phyloP scores from a whole-genome alignment of 2,329 filamentous ascomycete genomes.

The Apiospora pterosperma region DNA sequence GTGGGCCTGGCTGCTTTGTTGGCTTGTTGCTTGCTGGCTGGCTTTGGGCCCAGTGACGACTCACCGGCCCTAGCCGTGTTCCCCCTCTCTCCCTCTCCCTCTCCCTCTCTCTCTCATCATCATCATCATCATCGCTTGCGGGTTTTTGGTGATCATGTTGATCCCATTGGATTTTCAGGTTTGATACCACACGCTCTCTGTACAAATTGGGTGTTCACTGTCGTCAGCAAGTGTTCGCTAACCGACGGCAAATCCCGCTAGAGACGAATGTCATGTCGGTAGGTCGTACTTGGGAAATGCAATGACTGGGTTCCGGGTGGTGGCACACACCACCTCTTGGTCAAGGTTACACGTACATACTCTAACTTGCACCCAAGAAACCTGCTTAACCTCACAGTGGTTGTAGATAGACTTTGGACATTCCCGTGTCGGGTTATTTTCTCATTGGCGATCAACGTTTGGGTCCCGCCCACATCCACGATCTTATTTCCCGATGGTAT shows the following conservation, averaged over 20 bases:
- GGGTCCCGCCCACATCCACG: background rate
- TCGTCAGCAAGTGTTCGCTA: background rate
- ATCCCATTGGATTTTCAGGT: background rate
- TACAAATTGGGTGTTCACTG: background rate
- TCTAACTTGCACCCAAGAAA: too few species aligned
- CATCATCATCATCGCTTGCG: too few species aligned
- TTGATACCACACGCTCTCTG: background rate
- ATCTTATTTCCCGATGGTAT: slow-evolving; percentile 3
- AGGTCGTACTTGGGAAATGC: background rate
- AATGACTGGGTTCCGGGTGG: background rate
- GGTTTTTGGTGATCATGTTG: background rate
- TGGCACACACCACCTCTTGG: background rate
- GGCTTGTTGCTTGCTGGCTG: background rate
- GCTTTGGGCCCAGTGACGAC: background rate
- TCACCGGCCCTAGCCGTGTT: background rate
- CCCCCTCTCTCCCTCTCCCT: background rate
- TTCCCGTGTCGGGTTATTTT: slow-evolving; percentile 5
- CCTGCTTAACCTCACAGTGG: background rate
- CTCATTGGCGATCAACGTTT: slow-evolving; percentile 4
- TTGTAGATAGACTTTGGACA: background rate
- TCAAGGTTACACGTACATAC: background rate
- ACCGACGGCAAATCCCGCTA: background rate
- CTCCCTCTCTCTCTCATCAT: background rate
- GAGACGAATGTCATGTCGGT: background rate
- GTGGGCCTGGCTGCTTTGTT: background rate